phyloP scores from a whole-genome alignment of 805 yeast species.

The Spathaspora arborariae region DNA sequence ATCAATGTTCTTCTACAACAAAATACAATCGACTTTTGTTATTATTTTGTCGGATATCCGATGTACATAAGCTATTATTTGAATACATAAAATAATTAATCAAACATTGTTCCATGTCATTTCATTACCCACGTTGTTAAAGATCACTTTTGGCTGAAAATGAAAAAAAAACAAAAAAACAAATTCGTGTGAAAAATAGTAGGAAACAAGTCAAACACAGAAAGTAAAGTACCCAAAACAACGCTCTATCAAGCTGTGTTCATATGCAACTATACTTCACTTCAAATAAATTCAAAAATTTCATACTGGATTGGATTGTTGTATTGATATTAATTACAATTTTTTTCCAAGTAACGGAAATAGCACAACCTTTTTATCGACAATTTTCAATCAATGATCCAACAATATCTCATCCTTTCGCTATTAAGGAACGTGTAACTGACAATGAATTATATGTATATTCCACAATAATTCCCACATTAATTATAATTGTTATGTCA shows the following conservation, averaged over 20 bases:
- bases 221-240: no score
- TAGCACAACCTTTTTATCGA: conserved; percentile 24
- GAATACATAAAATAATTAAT: no score
- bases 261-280: conserved; percentile 9
- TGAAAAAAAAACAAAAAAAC: neutral
- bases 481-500: conserved; percentile 15
- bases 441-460: conserved; percentile 29
- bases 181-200: no score
- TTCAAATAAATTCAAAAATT: conserved; percentile 10
- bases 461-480: conserved; percentile 23
- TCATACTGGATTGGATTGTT: conserved; percentile 23
- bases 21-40: no score
- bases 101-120: no score
- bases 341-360: conserved; percentile 19
- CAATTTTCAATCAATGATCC: conserved; percentile 27
- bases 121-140: no score
- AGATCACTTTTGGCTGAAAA: neutral
- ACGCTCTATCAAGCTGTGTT: neutral
- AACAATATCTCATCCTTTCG: conserved; percentile 27
- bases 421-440: conserved; percentile 24
- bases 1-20: no score
- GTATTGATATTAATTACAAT: conserved; percentile 14
- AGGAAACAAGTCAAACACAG: no score
- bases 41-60: no score
- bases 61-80: no score